These are phyloP conservation scores for Candida saitoana DNA, from an alignment of 805 yeast species.

Conservation along the genomic window DNA sequence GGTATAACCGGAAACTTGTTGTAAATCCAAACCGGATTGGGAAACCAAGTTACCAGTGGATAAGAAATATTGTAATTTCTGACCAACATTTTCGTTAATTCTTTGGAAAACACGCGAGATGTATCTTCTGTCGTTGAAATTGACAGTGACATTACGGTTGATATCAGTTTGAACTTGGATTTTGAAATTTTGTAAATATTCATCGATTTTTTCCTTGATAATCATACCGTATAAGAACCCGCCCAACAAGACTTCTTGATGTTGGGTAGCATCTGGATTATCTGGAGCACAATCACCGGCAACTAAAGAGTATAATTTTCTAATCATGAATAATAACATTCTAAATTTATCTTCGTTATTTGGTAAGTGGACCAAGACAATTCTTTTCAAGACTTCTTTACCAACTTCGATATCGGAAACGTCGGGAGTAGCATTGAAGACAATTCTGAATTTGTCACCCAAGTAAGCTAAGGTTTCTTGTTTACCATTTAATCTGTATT, in stretches of 20 bases:
- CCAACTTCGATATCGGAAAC: slow-evolving; percentile 90
- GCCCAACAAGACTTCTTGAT: slow-evolving; percentile 92
- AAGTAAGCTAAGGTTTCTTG: slow-evolving; percentile 89
- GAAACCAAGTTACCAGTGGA: slow-evolving; percentile 97
- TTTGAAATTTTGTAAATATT: slow-evolving; percentile 70
- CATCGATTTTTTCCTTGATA: slow-evolving; percentile 92
- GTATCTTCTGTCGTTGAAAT: slow-evolving; percentile 79
- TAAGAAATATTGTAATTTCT: slow-evolving; percentile 86
- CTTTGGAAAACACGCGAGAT: slow-evolving; percentile 73
- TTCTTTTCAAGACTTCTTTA: slow-evolving; percentile 70
- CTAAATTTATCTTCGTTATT: slow-evolving; percentile 77
- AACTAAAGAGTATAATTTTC: slow-evolving; percentile 89
- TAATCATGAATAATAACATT: slow-evolving; percentile 86
- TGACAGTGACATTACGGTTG: slow-evolving; percentile 73
- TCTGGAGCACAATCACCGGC: slow-evolving; percentile 97
- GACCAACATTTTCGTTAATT: slow-evolving; percentile 90
- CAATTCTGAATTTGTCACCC: slow-evolving; percentile 95
- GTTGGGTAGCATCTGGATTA: slow-evolving; percentile 99
- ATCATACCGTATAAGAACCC: slow-evolving; percentile 97
- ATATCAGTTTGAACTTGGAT: slow-evolving; percentile 76
- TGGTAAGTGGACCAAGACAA: slow-evolving; percentile 84
- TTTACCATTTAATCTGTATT: slow-evolving; percentile 71
- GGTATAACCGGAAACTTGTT: slow-evolving; percentile 96
- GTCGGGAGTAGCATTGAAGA: slow-evolving; percentile 84
- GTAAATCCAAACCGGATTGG: slow-evolving; percentile 95